These are phyloP conservation scores for Linnemannia elongata DNA, from an alignment of 192 early-diverging fungal genomes.

Conservation along the genomic window DNA sequence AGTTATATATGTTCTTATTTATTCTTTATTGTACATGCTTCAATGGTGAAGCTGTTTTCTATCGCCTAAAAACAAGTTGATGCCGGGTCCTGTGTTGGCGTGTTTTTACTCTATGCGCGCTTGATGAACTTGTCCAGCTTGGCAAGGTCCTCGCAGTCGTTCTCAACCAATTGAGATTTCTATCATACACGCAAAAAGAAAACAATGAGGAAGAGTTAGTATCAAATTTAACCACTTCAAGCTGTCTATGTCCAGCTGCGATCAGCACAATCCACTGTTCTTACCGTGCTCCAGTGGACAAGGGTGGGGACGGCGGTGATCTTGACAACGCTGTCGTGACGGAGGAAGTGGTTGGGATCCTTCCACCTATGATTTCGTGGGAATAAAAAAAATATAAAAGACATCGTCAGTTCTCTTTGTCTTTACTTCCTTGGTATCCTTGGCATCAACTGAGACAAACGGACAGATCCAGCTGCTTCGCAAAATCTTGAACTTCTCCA, in stretches of 20 bases:
- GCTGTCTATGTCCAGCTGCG: background rate
- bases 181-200: background rate
- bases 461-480: background rate
- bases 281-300: conserved; percentile 44
- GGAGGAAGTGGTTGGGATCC: conserved; percentile 41
- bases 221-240: background rate
- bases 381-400: background rate
- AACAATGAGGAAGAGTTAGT: background rate
- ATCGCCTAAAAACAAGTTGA: background rate
- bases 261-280: background rate
- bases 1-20: background rate
- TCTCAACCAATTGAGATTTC: conserved; percentile 44
- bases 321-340: conserved; percentile 44
- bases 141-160: conserved; percentile 31
- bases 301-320: conserved; percentile 44
- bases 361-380: conserved; percentile 31
- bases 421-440: background rate
- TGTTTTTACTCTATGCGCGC: conserved; percentile 19
- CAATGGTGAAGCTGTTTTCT: background rate
- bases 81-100: background rate
- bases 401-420: background rate
- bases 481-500: background rate
- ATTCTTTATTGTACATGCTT: background rate
- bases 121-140: conserved; percentile 36
- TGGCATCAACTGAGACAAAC: background rate